Conservation (phyloP, 306 rosid genomes). For the Malus sylvestris region DNA sequence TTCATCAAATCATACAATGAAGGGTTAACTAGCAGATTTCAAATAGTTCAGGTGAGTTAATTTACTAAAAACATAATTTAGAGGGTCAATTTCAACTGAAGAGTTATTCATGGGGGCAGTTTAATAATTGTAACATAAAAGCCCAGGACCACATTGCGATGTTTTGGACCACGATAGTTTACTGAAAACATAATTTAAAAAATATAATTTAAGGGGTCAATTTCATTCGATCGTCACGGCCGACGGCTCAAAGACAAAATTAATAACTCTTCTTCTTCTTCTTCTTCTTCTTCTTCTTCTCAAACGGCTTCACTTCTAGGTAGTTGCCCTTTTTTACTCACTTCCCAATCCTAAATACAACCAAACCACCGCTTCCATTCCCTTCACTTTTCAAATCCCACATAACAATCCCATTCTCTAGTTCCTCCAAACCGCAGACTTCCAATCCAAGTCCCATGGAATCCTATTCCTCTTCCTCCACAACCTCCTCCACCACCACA, state of each 20-base stretch:
- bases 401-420: neutral
- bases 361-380: neutral
- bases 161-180: too few relatives aligned
- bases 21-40: too few relatives aligned
- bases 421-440: neutral
- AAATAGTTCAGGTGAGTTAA: too few relatives aligned
- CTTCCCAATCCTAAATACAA: neutral
- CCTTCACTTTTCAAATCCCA: neutral
- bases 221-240: constrained; percentile 17
- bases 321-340: constrained; percentile 19
- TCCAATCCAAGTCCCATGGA: neutral
- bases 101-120: too few relatives aligned
- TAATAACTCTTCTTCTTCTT: neutral
- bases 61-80: too few relatives aligned
- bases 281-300: neutral
- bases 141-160: too few relatives aligned
- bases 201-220: too few relatives aligned
- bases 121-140: too few relatives aligned
- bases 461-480: neutral
- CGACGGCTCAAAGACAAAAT: constrained; percentile 45
- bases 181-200: too few relatives aligned
- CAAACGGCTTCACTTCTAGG: constrained; percentile 13
- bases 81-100: too few relatives aligned
- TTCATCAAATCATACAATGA: too few relatives aligned
- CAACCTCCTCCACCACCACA: neutral